phyloP scores from a whole-genome alignment of 176 grass and related monocot genomes.

The Zea luxurians region DNA sequence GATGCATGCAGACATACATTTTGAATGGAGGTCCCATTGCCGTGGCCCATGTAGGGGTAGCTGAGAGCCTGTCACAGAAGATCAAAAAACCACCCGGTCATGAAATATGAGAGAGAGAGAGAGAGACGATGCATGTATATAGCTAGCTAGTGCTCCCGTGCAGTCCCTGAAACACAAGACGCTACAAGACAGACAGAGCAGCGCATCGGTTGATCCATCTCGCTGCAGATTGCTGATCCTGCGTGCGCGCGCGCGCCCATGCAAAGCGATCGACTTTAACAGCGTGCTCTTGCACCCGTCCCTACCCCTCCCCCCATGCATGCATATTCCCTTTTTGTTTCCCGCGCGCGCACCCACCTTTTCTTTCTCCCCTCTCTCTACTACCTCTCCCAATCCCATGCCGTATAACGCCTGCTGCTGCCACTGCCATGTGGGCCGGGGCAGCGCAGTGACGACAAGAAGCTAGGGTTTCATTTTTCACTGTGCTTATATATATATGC shows the following conservation, averaged over 20 bases:
- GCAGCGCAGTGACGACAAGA: background rate
- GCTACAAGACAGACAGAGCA: slow-evolving; percentile 36
- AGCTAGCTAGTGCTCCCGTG: background rate
- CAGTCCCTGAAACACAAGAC: slow-evolving; percentile 39
- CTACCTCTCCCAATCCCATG: background rate
- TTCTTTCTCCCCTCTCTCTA: background rate
- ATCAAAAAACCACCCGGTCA: slow-evolving; percentile 31
- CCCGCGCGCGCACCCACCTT: slow-evolving; percentile 12
- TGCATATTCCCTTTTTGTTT: slow-evolving; percentile 64
- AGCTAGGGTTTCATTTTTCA: background rate
- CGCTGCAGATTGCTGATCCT: background rate
- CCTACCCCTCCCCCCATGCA: slow-evolving; percentile 20
- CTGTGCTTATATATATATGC: background rate
- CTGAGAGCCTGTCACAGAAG: slow-evolving; percentile 71
- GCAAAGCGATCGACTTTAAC: slow-evolving; percentile 58
- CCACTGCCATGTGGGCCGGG: slow-evolving; percentile 38
- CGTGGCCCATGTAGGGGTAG: slow-evolving; percentile 76
- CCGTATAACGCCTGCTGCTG: background rate
- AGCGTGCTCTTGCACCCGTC: slow-evolving; percentile 63
- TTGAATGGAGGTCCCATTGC: slow-evolving; percentile 52
- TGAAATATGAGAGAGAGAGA: background rate
- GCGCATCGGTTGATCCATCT: background rate
- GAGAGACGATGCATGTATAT: background rate
- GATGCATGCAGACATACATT: slow-evolving; percentile 52
- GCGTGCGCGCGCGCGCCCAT: slow-evolving; percentile 30